Conservation (phyloP, 169 alveolate genomes). For the Babesia bovis region DNA sequence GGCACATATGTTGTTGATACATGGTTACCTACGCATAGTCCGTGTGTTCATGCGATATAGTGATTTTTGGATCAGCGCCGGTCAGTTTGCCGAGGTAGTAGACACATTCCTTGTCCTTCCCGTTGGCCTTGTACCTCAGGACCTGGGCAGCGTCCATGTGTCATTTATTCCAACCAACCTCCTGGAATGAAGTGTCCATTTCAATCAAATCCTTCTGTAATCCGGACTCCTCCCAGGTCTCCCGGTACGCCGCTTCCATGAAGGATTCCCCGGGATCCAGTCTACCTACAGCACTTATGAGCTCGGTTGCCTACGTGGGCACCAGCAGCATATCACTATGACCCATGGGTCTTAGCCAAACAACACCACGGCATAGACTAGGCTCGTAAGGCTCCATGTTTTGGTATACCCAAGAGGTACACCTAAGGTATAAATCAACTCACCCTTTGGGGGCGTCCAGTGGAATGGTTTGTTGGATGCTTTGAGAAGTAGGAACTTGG, state of each 20-base stretch:
- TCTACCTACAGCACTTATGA: slow-evolving; percentile 27
- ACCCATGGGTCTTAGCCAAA: too few relatives aligned
- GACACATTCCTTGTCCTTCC: slow-evolving; percentile 67
- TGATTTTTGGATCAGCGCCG: slow-evolving; percentile 46
- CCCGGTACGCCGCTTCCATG: slow-evolving; percentile 73
- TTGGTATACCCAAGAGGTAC: too few relatives aligned
- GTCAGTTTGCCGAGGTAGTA: slow-evolving; percentile 69
- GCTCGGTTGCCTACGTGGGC: neutral
- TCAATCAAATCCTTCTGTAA: slow-evolving; percentile 49
- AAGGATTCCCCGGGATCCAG: slow-evolving; percentile 70
- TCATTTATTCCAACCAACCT: slow-evolving; percentile 37
- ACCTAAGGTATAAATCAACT: neutral
- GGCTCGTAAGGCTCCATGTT: too few relatives aligned
- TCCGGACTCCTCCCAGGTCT: slow-evolving; percentile 77
- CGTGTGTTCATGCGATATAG: slow-evolving; percentile 76
- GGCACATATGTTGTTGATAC: neutral
- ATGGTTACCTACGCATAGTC: slow-evolving; percentile 64
- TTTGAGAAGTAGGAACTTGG: slow-evolving; percentile 69
- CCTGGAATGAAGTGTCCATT: slow-evolving; percentile 55
- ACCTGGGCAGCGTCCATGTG: slow-evolving; percentile 34
- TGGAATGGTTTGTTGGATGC: slow-evolving; percentile 74
- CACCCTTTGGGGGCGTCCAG: slow-evolving; percentile 82
- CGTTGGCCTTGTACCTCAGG: slow-evolving; percentile 66
- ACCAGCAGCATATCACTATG: too few relatives aligned
- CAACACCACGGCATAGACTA: too few relatives aligned